phyloP scores from a whole-genome alignment of 2,329 filamentous ascomycete species.

The Calonectria pteridis region DNA sequence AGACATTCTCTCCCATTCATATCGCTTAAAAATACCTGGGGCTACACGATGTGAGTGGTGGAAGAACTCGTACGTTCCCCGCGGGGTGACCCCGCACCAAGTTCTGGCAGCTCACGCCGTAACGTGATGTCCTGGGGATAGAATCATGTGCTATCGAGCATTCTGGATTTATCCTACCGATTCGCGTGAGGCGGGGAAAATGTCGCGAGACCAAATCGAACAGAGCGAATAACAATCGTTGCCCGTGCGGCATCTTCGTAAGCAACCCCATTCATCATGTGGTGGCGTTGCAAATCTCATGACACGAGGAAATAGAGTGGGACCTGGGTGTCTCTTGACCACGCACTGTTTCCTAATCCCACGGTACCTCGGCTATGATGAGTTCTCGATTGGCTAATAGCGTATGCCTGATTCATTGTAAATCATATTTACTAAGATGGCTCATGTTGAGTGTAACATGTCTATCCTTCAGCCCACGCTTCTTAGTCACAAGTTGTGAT shows the following conservation, averaged over 20 bases:
- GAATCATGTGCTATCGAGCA: not conserved
- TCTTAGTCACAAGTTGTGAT: not conserved
- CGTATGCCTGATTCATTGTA: not conserved
- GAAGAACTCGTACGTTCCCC: slow-evolving; percentile 13
- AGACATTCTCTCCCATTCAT: not conserved
- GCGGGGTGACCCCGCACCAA: slow-evolving; percentile 2
- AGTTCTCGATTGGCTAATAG: not conserved
- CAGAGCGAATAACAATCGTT: not conserved
- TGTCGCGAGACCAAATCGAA: not conserved
- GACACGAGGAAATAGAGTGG: not conserved
- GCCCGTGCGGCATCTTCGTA: not conserved
- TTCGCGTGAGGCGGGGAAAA: not conserved
- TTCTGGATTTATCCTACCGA: not conserved
- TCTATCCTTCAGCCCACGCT: not conserved
- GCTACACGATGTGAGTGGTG: not conserved
- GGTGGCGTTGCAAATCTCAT: not conserved
- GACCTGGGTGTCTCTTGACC: not conserved
- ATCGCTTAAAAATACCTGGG: not conserved
- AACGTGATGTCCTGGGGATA: not conserved
- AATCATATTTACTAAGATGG: not conserved
- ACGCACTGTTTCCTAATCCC: not conserved
- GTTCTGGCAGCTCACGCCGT: not conserved
- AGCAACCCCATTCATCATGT: not conserved
- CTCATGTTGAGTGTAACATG: not conserved
- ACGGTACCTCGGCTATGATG: not conserved